These are phyloP conservation scores for Phoenix dactylifera DNA, from an alignment of 176 grass and related monocot species.

Conservation along the genomic window DNA sequence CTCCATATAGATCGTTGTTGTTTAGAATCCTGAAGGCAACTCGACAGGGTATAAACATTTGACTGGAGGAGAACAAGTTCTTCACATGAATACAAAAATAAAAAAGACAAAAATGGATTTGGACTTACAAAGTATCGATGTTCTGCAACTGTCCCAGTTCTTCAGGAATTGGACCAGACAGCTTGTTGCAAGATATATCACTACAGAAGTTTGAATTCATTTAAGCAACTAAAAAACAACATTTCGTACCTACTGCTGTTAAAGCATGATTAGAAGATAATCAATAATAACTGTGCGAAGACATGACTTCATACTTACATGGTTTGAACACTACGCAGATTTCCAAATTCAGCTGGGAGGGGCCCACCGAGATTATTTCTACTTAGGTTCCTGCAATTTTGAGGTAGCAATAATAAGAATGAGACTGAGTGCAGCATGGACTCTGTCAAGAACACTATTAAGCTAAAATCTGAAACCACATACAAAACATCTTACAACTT, in stretches of 20 bases:
- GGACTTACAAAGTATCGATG: slow-evolving; percentile 77
- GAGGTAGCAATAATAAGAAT: neutral
- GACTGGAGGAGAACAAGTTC: neutral
- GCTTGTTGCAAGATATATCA: slow-evolving; percentile 72
- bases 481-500: too few relatives aligned
- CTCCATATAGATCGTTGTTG: slow-evolving; percentile 82
- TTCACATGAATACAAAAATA: slow-evolving; percentile 6
- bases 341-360: slow-evolving; percentile 85
- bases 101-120: slow-evolving; percentile 3
- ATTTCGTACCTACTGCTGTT: too few relatives aligned
- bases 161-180: slow-evolving; percentile 67
- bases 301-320: slow-evolving; percentile 42
- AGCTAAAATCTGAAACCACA: too few relatives aligned
- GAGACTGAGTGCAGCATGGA: neutral
- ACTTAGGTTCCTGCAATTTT: slow-evolving; percentile 62
- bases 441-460: too few relatives aligned
- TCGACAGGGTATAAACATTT: slow-evolving; percentile 3
- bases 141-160: slow-evolving; percentile 91
- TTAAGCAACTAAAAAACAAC: neutral
- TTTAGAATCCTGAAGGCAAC: slow-evolving; percentile 68
- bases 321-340: slow-evolving; percentile 88
- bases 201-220: slow-evolving; percentile 29
- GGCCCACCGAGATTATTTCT: slow-evolving; percentile 64
- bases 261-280: too few relatives aligned
- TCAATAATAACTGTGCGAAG: too few relatives aligned